phyloP scores from a whole-genome alignment of 495 filamentous ascomycete species.

The Aspergillus wentii region DNA sequence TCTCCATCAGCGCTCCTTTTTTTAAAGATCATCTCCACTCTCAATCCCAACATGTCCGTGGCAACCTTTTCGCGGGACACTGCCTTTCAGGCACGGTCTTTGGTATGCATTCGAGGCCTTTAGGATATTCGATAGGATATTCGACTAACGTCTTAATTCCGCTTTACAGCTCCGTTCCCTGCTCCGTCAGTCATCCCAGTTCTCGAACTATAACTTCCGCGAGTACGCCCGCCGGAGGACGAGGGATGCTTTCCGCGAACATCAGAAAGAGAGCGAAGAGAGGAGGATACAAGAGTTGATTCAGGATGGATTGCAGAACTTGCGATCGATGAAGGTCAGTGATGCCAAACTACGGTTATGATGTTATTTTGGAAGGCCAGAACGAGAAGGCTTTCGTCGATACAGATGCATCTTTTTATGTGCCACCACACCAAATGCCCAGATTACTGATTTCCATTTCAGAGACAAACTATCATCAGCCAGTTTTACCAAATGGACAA shows the following conservation, averaged over 20 bases:
- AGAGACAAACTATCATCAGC: slow-evolving; percentile 93
- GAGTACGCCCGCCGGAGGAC: slow-evolving; percentile 92
- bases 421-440: no score
- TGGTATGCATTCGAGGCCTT: slow-evolving; percentile 45
- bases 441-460: slow-evolving; percentile 16
- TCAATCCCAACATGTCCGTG: slow-evolving; percentile 39
- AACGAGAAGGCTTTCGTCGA: no score
- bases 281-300: slow-evolving; percentile 81
- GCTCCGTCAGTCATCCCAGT: slow-evolving; percentile 79
- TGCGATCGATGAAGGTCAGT: slow-evolving; percentile 90
- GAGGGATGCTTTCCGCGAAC: slow-evolving; percentile 80
- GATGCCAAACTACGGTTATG: slow-evolving; percentile 1
- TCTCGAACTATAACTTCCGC: slow-evolving; percentile 93
- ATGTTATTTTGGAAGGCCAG: no score
- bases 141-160: neutral
- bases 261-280: slow-evolving; percentile 62
- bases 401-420: no score
- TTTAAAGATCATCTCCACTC: slow-evolving; percentile 47
- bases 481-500: slow-evolving; percentile 91
- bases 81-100: slow-evolving; percentile 65
- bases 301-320: slow-evolving; percentile 79
- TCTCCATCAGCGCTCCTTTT: no score
- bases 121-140: slow-evolving; percentile 1
- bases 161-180: slow-evolving; percentile 80
- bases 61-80: slow-evolving; percentile 55